Conservation (phyloP, 768 basidiomycete species). For the Sarcodon sp. region DNA sequence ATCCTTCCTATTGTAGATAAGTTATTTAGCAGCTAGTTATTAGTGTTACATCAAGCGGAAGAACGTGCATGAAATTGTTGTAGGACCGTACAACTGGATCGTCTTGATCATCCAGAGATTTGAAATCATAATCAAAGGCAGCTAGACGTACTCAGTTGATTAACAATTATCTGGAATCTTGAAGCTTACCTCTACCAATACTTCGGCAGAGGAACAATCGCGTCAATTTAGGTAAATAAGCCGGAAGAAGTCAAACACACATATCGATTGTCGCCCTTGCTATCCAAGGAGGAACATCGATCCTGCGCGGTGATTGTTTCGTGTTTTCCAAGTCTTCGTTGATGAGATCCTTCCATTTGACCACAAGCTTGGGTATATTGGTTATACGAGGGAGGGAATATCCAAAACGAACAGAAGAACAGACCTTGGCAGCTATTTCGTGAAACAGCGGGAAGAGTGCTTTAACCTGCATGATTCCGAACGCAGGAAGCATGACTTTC, state of each 20-base stretch:
- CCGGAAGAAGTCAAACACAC: neutral
- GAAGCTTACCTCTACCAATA: constrained; percentile 21
- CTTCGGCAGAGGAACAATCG: neutral
- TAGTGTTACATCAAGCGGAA: neutral
- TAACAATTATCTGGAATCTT: neutral
- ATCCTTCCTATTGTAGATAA: constrained; percentile 23
- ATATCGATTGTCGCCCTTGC: constrained; percentile 23
- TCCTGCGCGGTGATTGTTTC: constrained; percentile 14
- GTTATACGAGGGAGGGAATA: neutral
- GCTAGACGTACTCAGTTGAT: constrained; percentile 5
- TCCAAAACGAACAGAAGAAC: neutral
- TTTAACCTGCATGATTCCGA: constrained; percentile 28
- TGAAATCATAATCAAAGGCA: constrained; percentile 40
- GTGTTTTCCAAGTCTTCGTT: constrained; percentile 24
- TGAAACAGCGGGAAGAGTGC: constrained; percentile 11
- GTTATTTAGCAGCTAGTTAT: neutral
- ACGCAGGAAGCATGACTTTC: constrained; percentile 23
- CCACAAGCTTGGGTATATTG: constrained; percentile 23
- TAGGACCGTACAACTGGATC: constrained; percentile 45
- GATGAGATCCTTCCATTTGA: constrained; percentile 40
- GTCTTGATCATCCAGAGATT: constrained; percentile 30
- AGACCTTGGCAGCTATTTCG: constrained; percentile 10
- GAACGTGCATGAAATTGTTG: constrained; percentile 24
- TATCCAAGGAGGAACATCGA: constrained; percentile 37
- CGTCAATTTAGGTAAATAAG: neutral